Conservation (phyloP, 306 rosid genomes). For the Ormosia emarginata region DNA sequence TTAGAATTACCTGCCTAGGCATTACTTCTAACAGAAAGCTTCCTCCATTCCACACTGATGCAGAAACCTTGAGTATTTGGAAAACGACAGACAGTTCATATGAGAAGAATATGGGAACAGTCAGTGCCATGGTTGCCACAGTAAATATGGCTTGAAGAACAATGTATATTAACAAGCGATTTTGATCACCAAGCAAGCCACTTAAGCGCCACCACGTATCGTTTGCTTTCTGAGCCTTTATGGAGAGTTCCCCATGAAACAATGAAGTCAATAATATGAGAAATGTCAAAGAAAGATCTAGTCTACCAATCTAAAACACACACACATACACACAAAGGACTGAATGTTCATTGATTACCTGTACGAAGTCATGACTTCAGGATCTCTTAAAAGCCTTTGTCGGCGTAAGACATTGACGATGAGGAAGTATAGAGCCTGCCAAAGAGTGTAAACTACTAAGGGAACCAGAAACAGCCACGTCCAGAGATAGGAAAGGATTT, state of each 20-base stretch:
- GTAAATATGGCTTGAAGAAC: conserved; percentile 77
- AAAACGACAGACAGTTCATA: conserved; percentile 64
- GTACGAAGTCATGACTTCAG: conserved; percentile 97
- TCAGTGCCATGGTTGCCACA: conserved; percentile 83
- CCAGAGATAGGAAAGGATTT: conserved; percentile 67
- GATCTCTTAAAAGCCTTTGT: conserved; percentile 75
- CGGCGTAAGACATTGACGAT: conserved; percentile 76
- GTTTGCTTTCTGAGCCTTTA: conserved; percentile 92
- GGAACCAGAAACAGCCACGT: conserved; percentile 78
- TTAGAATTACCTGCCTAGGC: conserved; percentile 90
- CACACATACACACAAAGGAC: not conserved
- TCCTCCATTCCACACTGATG: conserved; percentile 91
- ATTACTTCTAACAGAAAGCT: conserved; percentile 88
- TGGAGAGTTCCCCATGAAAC: conserved; percentile 73
- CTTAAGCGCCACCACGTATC: conserved; percentile 88
- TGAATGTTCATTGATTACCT: conserved; percentile 36
- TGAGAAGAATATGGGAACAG: conserved; percentile 89
- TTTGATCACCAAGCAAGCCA: conserved; percentile 89
- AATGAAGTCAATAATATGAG: not conserved
- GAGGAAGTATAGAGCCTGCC: conserved; percentile 83
- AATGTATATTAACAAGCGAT: conserved; percentile 76
- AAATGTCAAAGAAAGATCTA: not conserved
- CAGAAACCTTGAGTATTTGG: conserved; percentile 85
- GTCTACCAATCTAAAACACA: not conserved
- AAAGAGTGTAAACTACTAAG: conserved; percentile 65